Evolutionary conservation across 495 filamentous ascomycete species (phyloP).

Genomic region (Trichoderma gamsii): DNA sequence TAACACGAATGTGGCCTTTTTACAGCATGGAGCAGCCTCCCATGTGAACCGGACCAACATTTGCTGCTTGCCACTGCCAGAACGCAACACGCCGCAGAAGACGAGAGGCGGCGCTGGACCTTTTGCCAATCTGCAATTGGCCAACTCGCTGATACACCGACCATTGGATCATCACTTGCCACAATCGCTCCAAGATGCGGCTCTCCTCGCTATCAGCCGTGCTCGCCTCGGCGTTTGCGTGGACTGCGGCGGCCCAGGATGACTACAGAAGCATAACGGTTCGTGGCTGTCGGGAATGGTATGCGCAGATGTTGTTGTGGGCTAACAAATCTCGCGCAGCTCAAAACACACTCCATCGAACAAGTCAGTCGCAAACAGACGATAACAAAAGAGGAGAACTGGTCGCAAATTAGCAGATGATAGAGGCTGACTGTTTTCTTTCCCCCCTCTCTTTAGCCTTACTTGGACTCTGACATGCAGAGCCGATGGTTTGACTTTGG

Average conservation of each 20-base stretch:
- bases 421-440: slow-evolving; percentile 12
- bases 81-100: background rate
- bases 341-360: slow-evolving; percentile 69
- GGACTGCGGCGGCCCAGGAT: slow-evolving; percentile 37
- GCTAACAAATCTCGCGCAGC: slow-evolving; percentile 34
- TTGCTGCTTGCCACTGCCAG: background rate
- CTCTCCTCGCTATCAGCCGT: slow-evolving; percentile 44
- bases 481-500: slow-evolving; percentile 99
- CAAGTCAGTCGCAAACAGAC: slow-evolving; percentile 34
- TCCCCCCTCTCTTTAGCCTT: slow-evolving; percentile 54
- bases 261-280: slow-evolving; percentile 54
- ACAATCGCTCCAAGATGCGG: slow-evolving; percentile 36
- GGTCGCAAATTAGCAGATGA: background rate
- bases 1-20: slow-evolving; percentile 12
- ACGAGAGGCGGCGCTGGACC: background rate
- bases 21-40: background rate
- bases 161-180: background rate
- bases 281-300: background rate
- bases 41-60: slow-evolving; percentile 6
- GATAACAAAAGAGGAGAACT: slow-evolving; percentile 18
- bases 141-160: background rate
- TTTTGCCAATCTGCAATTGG: background rate
- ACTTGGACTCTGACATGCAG: slow-evolving; percentile 96
- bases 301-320: background rate
- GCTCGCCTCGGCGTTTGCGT: slow-evolving; percentile 49